These are phyloP conservation scores for Solanum habrochaites DNA, from an alignment of 257 asterid genomes.

Conservation along the genomic window DNA sequence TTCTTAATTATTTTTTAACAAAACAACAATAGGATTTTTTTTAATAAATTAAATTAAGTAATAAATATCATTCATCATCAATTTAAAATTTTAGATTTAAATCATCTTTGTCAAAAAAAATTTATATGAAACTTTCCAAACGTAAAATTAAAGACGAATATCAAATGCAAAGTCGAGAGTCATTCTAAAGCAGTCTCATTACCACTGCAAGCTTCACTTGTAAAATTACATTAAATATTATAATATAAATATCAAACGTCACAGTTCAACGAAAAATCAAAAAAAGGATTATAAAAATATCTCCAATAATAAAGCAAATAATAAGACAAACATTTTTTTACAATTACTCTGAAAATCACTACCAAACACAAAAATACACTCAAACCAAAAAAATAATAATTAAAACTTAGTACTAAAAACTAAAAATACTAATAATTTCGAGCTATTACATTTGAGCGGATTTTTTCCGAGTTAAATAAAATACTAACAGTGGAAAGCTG, in stretches of 20 bases:
- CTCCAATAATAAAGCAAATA: not conserved
- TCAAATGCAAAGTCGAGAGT: no score
- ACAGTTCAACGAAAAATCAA: accelerated
- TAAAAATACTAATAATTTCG: not conserved
- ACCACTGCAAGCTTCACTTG: not conserved
- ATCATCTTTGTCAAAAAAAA: not conserved
- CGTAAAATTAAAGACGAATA: no score
- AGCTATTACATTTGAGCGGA: not conserved
- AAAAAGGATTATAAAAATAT: not conserved
- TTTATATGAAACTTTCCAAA: no score
- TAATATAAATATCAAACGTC: accelerated
- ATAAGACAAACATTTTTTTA: not conserved
- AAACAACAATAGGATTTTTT: not conserved
- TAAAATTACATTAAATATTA: no score
- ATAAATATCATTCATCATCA: not conserved
- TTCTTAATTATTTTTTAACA: not conserved
- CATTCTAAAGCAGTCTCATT: no score
- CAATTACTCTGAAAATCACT: not conserved
- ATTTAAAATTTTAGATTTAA: no score
- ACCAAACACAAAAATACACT: not conserved
- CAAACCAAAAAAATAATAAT: not conserved
- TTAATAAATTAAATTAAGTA: no score
- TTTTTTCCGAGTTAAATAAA: not conserved
- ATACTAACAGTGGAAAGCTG: slow-evolving; percentile 58
- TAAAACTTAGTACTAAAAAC: not conserved